Conservation (phyloP, 164 flowering plant species). For the Protea cynaroides region DNA sequence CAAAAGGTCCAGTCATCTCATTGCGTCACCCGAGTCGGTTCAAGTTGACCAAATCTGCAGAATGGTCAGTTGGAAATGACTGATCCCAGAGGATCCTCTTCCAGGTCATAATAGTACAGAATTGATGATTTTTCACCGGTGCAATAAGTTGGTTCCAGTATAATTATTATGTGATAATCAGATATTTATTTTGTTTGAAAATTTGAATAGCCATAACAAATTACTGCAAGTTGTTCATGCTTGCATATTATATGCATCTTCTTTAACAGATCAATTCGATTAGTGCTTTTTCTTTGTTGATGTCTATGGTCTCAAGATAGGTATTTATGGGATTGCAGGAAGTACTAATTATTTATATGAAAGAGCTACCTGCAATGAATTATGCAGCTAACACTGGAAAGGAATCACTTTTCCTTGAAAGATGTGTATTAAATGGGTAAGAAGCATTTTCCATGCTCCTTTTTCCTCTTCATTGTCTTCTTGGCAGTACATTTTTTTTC, state of each 20-base stretch:
- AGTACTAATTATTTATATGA: constrained; percentile 44
- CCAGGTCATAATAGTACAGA: too few species aligned
- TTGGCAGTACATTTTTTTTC: background rate
- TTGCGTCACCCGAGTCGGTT: too few species aligned
- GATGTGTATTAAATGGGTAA: constrained; percentile 81
- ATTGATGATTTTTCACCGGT: too few species aligned
- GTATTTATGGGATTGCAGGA: constrained; percentile 40
- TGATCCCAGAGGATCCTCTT: too few species aligned
- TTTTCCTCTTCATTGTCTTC: background rate
- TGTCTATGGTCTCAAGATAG: background rate
- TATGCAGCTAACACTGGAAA: constrained; percentile 94
- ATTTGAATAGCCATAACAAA: background rate
- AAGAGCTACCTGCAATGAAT: constrained; percentile 80
- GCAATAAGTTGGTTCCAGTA: background rate
- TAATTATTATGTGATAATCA: background rate
- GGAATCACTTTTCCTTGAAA: constrained; percentile 69
- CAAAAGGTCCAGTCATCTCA: too few species aligned
- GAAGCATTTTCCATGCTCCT: background rate
- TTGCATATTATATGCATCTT: background rate
- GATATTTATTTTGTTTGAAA: background rate
- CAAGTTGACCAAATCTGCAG: too few species aligned
- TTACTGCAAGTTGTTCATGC: background rate
- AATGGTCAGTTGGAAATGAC: too few species aligned
- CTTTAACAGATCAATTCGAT: background rate
- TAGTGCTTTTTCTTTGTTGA: too few species aligned